Evolutionary conservation across 176 grass and related monocot species (phyloP).

Genomic region (Cymbopogon citratus): DNA sequence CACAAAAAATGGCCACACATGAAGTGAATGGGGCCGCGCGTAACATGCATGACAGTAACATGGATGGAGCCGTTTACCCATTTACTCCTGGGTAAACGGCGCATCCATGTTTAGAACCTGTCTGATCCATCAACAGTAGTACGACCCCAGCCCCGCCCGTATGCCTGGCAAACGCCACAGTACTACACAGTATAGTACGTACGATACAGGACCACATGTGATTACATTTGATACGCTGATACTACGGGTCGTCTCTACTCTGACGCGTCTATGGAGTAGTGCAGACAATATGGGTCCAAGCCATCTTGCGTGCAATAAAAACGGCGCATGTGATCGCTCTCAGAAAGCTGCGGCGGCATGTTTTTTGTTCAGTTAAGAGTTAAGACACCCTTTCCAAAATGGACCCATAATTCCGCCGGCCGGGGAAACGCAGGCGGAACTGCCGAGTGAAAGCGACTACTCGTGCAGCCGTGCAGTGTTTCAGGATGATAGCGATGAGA

Average conservation of each 20-base stretch:
- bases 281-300: too few species aligned
- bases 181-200: too few species aligned
- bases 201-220: conserved; percentile 18
- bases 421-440: neutral
- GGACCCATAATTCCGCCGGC: neutral
- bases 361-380: neutral
- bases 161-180: too few species aligned
- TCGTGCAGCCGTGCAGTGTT: neutral
- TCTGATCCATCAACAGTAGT: neutral
- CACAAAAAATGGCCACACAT: neutral
- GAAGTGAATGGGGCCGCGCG: neutral
- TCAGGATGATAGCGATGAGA: neutral
- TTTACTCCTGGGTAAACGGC: too few species aligned
- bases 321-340: conserved; percentile 32
- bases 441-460: neutral
- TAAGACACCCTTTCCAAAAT: neutral
- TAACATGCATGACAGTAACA: too few species aligned
- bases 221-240: too few species aligned
- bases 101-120: too few species aligned
- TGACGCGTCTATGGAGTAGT: too few species aligned
- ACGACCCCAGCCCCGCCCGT: neutral
- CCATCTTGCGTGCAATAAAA: conserved; percentile 1
- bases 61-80: too few species aligned
- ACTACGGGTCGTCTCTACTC: too few species aligned
- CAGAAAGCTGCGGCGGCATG: neutral